These are phyloP conservation scores for Salvia rosmarinus DNA, from an alignment of 257 asterid species.

Conservation along the genomic window DNA sequence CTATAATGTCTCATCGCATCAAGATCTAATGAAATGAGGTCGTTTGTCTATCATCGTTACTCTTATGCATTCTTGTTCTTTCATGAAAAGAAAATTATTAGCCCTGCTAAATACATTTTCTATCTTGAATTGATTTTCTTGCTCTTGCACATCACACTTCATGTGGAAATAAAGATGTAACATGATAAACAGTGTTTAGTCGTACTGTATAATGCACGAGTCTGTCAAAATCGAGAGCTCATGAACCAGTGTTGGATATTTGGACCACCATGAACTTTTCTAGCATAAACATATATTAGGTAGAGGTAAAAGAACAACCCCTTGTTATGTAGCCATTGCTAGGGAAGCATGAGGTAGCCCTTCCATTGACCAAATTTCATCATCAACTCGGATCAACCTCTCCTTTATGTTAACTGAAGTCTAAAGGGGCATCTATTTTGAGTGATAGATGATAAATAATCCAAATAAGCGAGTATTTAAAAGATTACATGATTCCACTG, in stretches of 20 bases:
- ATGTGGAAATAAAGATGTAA: background rate
- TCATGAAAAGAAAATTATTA: background rate
- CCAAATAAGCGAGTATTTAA: too few species aligned
- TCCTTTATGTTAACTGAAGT: background rate
- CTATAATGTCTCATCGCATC: background rate
- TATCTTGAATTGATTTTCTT: background rate
- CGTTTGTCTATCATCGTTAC: background rate
- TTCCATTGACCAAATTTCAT: conserved; percentile 19
- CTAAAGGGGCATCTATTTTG: too few species aligned
- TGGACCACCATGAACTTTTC: conserved; percentile 32
- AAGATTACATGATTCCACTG: too few species aligned
- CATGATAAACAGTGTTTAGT: background rate
- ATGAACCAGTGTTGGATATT: background rate
- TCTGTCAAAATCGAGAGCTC: background rate
- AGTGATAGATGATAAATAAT: too few species aligned
- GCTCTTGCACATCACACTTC: background rate
- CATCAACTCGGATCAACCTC: background rate
- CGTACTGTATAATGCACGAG: background rate
- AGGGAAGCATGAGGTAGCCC: conserved; percentile 26
- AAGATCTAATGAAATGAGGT: background rate
- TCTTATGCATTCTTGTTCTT: background rate
- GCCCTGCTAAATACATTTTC: background rate
- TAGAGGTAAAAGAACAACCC: conserved; percentile 18
- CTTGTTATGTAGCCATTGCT: conserved; percentile 26
- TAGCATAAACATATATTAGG: conserved; percentile 5